Evolutionary conservation across 768 basidiomycete genomes (phyloP), one percentile per base, ranked within the genome.

Genomic region (Lactarius quietus): DNA sequence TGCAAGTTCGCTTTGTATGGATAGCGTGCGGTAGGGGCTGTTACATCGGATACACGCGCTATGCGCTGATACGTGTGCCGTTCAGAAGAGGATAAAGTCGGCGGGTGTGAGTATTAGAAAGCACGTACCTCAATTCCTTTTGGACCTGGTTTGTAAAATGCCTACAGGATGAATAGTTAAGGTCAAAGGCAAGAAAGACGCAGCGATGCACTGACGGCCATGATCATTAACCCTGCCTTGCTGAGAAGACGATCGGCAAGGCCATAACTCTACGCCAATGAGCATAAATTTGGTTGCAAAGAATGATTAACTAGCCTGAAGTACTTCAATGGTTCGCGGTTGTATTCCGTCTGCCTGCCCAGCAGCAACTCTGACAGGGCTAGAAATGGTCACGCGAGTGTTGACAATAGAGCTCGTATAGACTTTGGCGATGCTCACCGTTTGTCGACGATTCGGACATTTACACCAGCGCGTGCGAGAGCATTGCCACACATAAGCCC

Each of bases 401-500:
- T 2, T 6, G 26, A 18, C 6, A 3, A 26, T 10, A n/a, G n/a
- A n/a, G n/a, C n/a, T n/a, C n/a, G n/a, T n/a, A 6, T 3, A 18
- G 28, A 7, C 18, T 18, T 31, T 33, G 10, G 35, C 5, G 51
- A 38, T 8, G 36, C 39, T 55, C 35, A 82, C 84, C 84, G 77
- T 72, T 85, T 76, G 71, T 89, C 87, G 45, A 89, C 73, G 43
- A 89, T 82, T 10, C 83, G 78, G 28, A 87, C 83, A 39, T 82
- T 80, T 36, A 88, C 75, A 0, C 86, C 86, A 9, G 84, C 83
- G 51, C 72, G 79, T 12, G 79, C 81, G 38, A 89, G 79, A 3
- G 81, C 86, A 71, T 87, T 86, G 29, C 83, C 84, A 64, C 85
- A 87, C 87, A 92, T 89, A 3, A 90, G 73, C 3, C 90, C 84